These are phyloP conservation scores for Babesia gibsoni DNA, from an alignment of 169 alveolate genomes.

Conservation along the genomic window DNA sequence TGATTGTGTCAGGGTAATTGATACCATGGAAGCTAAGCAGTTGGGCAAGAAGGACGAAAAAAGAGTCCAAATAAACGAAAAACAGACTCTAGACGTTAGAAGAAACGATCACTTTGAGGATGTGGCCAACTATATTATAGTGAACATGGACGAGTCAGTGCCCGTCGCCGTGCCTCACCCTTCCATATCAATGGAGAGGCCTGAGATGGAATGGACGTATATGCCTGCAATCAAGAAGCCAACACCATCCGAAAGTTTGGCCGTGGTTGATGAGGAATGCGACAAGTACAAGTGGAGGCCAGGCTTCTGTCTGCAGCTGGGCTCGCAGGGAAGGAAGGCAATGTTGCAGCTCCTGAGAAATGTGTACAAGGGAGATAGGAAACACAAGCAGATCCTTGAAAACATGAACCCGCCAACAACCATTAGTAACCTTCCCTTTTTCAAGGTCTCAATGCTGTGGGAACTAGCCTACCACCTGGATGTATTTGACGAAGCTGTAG, in stretches of 20 bases:
- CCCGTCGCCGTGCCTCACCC: slow-evolving; percentile 4
- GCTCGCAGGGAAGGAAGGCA: slow-evolving; percentile 61
- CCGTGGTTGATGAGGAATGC: neutral
- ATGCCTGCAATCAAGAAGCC: neutral
- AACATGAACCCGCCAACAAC: slow-evolving; percentile 64
- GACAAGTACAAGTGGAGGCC: slow-evolving; percentile 54
- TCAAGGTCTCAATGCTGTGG: slow-evolving; percentile 59
- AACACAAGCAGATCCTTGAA: slow-evolving; percentile 29
- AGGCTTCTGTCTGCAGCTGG: slow-evolving; percentile 64
- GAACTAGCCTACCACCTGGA: slow-evolving; percentile 56
- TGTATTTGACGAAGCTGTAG: slow-evolving; percentile 57
- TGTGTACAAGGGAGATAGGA: slow-evolving; percentile 43
- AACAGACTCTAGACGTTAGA: neutral
- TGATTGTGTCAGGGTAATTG: too few relatives aligned
- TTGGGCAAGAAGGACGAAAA: too few relatives aligned
- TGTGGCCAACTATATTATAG: slow-evolving; percentile 25
- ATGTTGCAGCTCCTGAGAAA: slow-evolving; percentile 60
- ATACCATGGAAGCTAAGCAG: too few relatives aligned
- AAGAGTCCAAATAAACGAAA: too few relatives aligned
- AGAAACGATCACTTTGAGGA: slow-evolving; percentile 9
- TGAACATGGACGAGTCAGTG: neutral
- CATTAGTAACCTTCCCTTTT: slow-evolving; percentile 57
- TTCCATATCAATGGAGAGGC: too few relatives aligned
- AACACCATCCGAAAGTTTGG: neutral
- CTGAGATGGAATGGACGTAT: slow-evolving; percentile 6